phyloP scores from a whole-genome alignment of 2,329 filamentous ascomycete species.

The Fusarium redolens region DNA sequence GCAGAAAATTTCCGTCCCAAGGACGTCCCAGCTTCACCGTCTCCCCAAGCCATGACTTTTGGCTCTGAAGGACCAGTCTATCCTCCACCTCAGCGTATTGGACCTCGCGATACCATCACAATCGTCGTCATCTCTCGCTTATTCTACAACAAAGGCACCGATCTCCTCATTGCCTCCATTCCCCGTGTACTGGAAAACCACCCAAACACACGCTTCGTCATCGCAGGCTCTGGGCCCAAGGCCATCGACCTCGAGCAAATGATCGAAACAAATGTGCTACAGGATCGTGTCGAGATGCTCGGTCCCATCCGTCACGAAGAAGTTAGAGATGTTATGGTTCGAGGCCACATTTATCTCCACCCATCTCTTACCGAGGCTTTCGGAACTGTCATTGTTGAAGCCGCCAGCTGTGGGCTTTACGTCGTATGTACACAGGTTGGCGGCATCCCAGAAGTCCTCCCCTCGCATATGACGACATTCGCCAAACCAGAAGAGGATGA shows the following conservation, averaged over 20 bases:
- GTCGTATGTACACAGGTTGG: conserved; percentile 97
- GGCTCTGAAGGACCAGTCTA: conserved; percentile 49
- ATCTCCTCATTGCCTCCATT: conserved; percentile 95
- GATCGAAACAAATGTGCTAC: conserved; percentile 93
- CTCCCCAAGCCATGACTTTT: conserved; percentile 49
- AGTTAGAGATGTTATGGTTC: conserved; percentile 96
- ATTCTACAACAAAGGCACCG: conserved; percentile 99
- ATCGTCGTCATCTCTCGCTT: conserved; percentile 97
- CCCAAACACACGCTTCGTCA: conserved; percentile 95
- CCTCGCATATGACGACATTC: conserved; percentile 96
- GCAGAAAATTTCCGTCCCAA: conserved; percentile 91
- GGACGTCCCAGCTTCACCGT: conserved; percentile 51
- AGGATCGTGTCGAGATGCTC: conserved; percentile 92
- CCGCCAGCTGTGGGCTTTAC: conserved; percentile 93
- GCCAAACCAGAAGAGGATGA: conserved; percentile 97
- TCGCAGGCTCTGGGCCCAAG: conserved; percentile 94
- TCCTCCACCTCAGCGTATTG: conserved; percentile 73
- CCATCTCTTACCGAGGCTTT: conserved; percentile 97
- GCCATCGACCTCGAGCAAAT: conserved; percentile 98
- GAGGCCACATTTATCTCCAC: conserved; percentile 95
- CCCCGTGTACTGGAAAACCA: conserved; percentile 90
- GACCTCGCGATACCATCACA: conserved; percentile 87
- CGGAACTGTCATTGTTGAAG: conserved; percentile 97
- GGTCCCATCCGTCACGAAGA: conserved; percentile 95
- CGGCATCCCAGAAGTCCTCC: conserved; percentile 95